Base-by-base conservation (phyloP, 2,329 filamentous ascomycete genomes). In the Cladophialophora psammophila region DNA sequence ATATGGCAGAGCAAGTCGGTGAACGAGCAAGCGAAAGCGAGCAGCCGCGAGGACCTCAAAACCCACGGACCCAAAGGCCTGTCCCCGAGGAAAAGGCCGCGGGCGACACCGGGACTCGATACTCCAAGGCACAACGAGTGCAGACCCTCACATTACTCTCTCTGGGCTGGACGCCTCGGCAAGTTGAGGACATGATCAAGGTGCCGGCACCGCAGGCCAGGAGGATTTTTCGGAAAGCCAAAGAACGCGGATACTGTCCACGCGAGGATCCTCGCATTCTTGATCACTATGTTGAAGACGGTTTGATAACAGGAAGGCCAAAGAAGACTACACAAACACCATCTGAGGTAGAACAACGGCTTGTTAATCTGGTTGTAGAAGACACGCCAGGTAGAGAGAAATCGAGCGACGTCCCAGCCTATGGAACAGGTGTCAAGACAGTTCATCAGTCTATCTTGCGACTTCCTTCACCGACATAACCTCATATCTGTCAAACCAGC, bases 201-300 rank as follows among this genome's bases (percentile, higher is more conserved):
- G 40, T 63, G 2, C 38, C 48, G 5, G 42, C 20, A 4, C 2
- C 36, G 9, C n/a, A 31, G 18, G 64, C 73, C 34, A 70, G 70
- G 9, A 64, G 56, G 36, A 74, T 74, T 50, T 70, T 74, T 58
- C 68, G 72, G 18, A 65, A 60, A 56, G 63, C 58, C 9, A 36
- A 60, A 31, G 36, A 68, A 31, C 42, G 60, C 32, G 54, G 64
- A 8, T 72, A 55, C 59, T 12, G 65, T n/a, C 59, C 60, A 4
- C 8, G 56, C 12, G 45, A 57, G 5, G 50, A 66, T 60, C 54
- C 36, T 36, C n/a, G 36, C 32, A 67, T 68, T 26, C 26, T 26
- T 26, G 26, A 26, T 26, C 2, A 26, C 3, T 26, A 26, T 26
- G 26, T 72, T 40, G 35, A 54, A 31, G 65, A 71, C 57, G 35